Percentiles rank a stretch among this genome's conserved stretches.
phyloP scores from a whole-genome alignment of 345 rosid species.

The Punica granatum region DNA sequence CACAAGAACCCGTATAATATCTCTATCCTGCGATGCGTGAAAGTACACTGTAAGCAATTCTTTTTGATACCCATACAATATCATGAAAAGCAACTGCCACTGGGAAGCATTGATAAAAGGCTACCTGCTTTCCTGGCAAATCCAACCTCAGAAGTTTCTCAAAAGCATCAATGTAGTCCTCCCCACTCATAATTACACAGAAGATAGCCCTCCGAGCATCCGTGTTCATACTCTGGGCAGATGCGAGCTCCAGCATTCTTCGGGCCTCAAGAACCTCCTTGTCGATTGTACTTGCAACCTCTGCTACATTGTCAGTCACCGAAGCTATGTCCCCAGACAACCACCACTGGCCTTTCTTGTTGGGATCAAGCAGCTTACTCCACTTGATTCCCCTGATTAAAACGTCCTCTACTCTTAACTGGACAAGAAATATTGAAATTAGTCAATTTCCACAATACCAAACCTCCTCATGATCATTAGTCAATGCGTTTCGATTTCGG shows the following conservation, averaged over 20 bases:
- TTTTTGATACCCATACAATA: background rate
- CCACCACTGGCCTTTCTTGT: slow-evolving; percentile 98
- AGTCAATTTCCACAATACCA: background rate
- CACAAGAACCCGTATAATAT: slow-evolving; percentile 78
- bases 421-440: slow-evolving; percentile 10
- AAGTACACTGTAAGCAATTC: background rate
- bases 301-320: slow-evolving; percentile 35
- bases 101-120: background rate
- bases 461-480: background rate
- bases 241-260: slow-evolving; percentile 89
- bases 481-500: background rate
- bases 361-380: slow-evolving; percentile 83
- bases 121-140: slow-evolving; percentile 75
- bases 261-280: slow-evolving; percentile 75
- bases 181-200: slow-evolving; percentile 90
- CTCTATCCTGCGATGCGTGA: slow-evolving; percentile 61
- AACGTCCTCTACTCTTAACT: slow-evolving; percentile 68
- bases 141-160: slow-evolving; percentile 83
- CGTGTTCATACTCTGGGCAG: slow-evolving; percentile 88
- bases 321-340: slow-evolving; percentile 45
- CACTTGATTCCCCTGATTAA: slow-evolving; percentile 71
- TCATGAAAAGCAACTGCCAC: background rate
- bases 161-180: slow-evolving; percentile 84
- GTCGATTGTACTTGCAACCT: slow-evolving; percentile 78
- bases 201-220: slow-evolving; percentile 86